These are phyloP conservation scores for Plasmodium vivax DNA, from an alignment of 169 alveolate genomes.

Conservation along the genomic window DNA sequence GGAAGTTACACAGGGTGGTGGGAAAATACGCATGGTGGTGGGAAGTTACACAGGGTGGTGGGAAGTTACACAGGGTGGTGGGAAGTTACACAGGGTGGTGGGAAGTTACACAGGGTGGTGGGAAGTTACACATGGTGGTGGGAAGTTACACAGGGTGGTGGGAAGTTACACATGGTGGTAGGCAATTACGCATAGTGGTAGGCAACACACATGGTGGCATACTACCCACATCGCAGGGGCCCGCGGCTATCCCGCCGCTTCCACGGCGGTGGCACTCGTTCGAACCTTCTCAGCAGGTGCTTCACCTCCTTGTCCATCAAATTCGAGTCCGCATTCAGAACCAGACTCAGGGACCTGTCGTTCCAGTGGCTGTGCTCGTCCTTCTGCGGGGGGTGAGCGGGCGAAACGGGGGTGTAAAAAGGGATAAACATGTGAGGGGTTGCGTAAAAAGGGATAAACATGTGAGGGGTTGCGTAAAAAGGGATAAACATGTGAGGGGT, in stretches of 20 bases:
- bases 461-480: background rate
- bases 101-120: too few relatives aligned
- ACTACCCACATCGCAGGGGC: background rate
- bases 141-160: too few relatives aligned
- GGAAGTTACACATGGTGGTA: too few relatives aligned
- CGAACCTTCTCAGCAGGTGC: constrained; percentile 40
- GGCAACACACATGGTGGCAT: background rate
- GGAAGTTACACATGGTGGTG: too few relatives aligned
- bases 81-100: background rate
- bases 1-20: too few relatives aligned
- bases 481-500: background rate
- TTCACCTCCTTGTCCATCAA: constrained; percentile 54
- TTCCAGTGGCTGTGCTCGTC: constrained; percentile 64
- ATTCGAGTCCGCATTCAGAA: constrained; percentile 43
- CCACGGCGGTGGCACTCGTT: background rate
- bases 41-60: too few relatives aligned
- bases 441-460: background rate
- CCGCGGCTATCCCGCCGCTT: background rate
- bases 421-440: background rate
- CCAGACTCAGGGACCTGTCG: constrained; percentile 27
- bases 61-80: background rate
- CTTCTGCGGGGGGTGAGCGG: background rate
- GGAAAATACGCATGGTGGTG: too few relatives aligned
- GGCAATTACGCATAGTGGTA: too few relatives aligned
- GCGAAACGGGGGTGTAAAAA: background rate